Evolutionary conservation across 352 stramenopile species (phyloP).

Genomic region (Globisporangium uncinulatum): DNA sequence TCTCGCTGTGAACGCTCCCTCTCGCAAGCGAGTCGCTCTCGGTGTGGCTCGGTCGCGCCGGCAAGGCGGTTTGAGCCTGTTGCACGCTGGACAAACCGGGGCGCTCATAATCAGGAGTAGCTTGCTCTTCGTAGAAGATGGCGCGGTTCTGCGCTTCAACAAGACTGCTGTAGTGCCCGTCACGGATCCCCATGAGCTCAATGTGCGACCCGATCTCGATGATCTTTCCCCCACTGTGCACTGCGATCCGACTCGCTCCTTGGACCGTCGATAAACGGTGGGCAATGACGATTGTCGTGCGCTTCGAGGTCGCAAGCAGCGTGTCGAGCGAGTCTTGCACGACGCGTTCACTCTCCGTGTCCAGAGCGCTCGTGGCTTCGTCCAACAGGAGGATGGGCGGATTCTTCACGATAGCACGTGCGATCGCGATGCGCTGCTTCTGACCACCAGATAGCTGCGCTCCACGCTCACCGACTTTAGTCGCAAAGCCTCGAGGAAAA

Average conservation of each 20-base stretch:
- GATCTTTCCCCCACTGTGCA: conserved; percentile 89
- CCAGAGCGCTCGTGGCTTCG: conserved; percentile 12
- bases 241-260: conserved; percentile 93
- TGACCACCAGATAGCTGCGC: conserved; percentile 57
- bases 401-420: conserved; percentile 59
- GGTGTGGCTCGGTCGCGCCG: background rate
- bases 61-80: background rate
- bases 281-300: conserved; percentile 54
- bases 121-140: conserved; percentile 6
- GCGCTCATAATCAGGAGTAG: background rate
- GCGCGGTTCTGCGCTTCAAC: conserved; percentile 16
- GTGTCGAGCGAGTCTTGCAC: conserved; percentile 66
- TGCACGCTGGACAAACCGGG: background rate
- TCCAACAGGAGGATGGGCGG: conserved; percentile 80
- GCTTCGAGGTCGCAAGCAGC: conserved; percentile 19
- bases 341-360: conserved; percentile 77
- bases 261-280: conserved; percentile 94
- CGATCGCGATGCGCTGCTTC: conserved; percentile 14
- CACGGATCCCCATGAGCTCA: conserved; percentile 65
- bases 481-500: conserved; percentile 89
- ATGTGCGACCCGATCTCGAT: conserved; percentile 91
- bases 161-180: conserved; percentile 43
- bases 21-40: background rate
- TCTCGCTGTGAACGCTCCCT: background rate
- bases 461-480: conserved; percentile 83